A percentile compares a stretch with the other conserved stretches of the same genome.
Evolutionary conservation across 768 basidiomycete species (phyloP).

Genomic region (Mrakia blollopis): DNA sequence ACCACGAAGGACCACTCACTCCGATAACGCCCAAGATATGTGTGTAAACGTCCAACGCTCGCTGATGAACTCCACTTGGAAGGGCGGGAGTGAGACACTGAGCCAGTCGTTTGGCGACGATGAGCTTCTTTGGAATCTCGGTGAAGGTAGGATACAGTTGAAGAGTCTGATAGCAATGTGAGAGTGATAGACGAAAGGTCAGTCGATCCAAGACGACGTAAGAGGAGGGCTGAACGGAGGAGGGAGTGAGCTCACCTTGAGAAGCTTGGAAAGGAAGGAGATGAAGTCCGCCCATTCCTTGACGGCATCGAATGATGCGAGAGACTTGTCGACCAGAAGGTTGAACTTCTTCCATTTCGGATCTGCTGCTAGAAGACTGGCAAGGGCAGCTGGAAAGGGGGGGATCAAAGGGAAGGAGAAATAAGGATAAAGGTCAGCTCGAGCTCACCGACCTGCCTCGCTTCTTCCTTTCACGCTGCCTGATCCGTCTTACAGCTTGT

Average conservation of each 20-base stretch:
- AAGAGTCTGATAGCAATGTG: constrained; percentile 59
- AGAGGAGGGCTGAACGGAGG: not conserved
- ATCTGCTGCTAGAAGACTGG: constrained; percentile 48
- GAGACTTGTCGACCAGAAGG: constrained; percentile 83
- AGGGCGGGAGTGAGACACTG: constrained; percentile 98
- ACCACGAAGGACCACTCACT: constrained; percentile 60
- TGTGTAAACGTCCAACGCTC: constrained; percentile 88
- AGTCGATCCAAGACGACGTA: not conserved
- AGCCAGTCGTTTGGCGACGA: constrained; percentile 87
- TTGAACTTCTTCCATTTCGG: constrained; percentile 92
- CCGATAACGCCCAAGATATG: constrained; percentile 88
- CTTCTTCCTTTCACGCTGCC: not conserved
- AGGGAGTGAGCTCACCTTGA: constrained; percentile 60
- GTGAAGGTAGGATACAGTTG: constrained; percentile 91
- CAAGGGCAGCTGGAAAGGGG: not conserved
- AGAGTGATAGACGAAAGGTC: not conserved
- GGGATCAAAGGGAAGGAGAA: not conserved
- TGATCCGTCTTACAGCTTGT: not conserved
- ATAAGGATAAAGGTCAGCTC: not conserved
- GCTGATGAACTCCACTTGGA: constrained; percentile 93
- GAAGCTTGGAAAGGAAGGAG: constrained; percentile 85
- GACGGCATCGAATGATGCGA: constrained; percentile 89
- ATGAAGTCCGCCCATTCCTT: constrained; percentile 99
- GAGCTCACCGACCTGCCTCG: not conserved
- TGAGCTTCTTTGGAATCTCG: constrained; percentile 89